A percentile compares a stretch with the other conserved stretches of the same genome.
These are phyloP conservation scores for Tetradesmus lagerheimii DNA, from an alignment of 139 green algal genomes.

Conservation along the genomic window DNA sequence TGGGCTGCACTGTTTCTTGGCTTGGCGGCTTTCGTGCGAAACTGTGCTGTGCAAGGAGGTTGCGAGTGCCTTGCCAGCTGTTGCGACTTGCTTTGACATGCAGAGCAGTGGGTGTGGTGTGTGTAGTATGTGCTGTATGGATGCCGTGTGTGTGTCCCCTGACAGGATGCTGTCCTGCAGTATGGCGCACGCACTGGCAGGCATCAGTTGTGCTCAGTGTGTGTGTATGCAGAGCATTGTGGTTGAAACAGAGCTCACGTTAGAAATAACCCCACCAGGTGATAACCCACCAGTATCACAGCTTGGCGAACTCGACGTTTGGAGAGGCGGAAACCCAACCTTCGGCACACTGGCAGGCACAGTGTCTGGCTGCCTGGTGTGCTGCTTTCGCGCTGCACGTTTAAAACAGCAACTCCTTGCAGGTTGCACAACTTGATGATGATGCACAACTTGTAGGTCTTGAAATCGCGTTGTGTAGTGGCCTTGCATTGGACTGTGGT, in stretches of 20 bases:
- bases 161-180: background rate
- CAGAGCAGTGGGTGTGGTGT: background rate
- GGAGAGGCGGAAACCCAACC: background rate
- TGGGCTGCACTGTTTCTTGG: background rate
- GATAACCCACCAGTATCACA: background rate
- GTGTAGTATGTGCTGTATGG: background rate
- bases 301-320: background rate
- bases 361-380: background rate
- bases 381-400: background rate
- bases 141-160: background rate
- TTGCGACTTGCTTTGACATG: too few relatives aligned
- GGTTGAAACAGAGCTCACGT: background rate
- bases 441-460: background rate
- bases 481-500: background rate
- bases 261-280: background rate
- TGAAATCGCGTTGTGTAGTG: background rate
- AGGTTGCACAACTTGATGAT: background rate
- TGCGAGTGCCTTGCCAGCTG: too few relatives aligned
- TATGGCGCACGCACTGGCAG: background rate
- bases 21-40: background rate
- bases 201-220: too few relatives aligned
- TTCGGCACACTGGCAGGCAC: background rate
- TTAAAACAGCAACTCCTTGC: background rate
- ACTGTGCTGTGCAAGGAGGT: too few relatives aligned
- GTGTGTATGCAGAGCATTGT: background rate